phyloP scores from a whole-genome alignment of 306 rosid genomes.

The Cucurbita pepo region DNA sequence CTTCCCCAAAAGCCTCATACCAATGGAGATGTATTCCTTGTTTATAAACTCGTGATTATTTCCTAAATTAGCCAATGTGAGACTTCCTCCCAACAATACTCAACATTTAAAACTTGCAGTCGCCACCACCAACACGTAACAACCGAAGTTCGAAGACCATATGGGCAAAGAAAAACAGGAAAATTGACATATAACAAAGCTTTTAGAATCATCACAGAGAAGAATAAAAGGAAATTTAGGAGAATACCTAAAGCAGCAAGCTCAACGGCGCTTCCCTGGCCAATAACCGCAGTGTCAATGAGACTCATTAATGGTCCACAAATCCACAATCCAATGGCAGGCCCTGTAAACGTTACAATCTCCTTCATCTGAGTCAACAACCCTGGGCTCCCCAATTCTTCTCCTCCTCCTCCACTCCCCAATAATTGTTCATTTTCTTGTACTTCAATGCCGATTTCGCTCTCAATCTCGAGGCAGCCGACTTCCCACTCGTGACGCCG shows the following conservation, averaged over 20 bases:
- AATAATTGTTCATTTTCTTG: constrained; percentile 2
- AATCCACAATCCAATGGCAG: constrained; percentile 73
- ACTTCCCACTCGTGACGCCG: not conserved
- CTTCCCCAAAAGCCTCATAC: too few relatives aligned
- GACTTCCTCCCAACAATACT: too few relatives aligned
- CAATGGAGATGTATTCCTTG: too few relatives aligned
- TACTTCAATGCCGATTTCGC: not conserved
- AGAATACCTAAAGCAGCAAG: constrained; percentile 84
- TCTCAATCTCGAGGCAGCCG: constrained; percentile 1
- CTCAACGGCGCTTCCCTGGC: constrained; percentile 81
- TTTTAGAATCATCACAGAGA: not conserved
- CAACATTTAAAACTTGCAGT: too few relatives aligned
- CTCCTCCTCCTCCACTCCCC: constrained; percentile 8
- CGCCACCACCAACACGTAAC: too few relatives aligned
- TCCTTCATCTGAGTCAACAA: constrained; percentile 62
- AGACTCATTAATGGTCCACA: constrained; percentile 85
- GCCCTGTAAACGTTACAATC: constrained; percentile 54
- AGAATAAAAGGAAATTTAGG: not conserved
- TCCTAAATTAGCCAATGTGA: too few relatives aligned
- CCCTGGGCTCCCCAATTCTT: constrained; percentile 27
- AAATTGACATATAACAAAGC: not conserved
- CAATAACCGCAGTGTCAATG: constrained; percentile 70
- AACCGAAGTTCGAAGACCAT: not conserved
- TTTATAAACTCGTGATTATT: too few relatives aligned
- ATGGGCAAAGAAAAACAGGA: not conserved